A percentile compares a stretch with the other conserved stretches of the same genome.
Conservation (phyloP, 202 grass and related monocot genomes). For the Brachypodium distachyon region DNA sequence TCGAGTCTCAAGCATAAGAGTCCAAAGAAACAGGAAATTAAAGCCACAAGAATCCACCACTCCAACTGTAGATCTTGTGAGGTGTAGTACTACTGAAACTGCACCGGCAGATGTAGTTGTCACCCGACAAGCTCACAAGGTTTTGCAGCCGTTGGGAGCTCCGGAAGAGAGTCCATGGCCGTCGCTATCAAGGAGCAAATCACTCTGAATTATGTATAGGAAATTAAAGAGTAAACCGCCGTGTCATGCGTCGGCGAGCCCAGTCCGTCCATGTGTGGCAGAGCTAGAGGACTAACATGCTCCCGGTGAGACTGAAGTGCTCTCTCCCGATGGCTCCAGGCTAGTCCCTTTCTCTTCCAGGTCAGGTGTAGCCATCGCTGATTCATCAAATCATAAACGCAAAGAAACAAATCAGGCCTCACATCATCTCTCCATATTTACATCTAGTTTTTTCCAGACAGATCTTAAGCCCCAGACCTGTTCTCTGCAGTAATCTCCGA, state of each 20-base stretch:
- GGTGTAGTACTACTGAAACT: conserved; percentile 13
- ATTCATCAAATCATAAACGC: background rate
- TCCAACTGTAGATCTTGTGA: too few species aligned
- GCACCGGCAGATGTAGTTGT: conserved; percentile 37
- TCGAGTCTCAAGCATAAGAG: background rate
- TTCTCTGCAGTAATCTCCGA: background rate
- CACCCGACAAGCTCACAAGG: background rate
- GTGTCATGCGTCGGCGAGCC: conserved; percentile 7
- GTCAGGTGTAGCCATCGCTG: conserved; percentile 5
- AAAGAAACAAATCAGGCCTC: background rate
- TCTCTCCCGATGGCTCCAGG: conserved; percentile 5
- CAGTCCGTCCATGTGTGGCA: conserved; percentile 38
- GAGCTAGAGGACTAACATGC: conserved; percentile 17
- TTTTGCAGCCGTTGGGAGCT: conserved; percentile 18
- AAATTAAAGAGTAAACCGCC: conserved; percentile 1
- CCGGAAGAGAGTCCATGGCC: background rate
- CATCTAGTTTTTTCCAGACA: conserved; percentile 11
- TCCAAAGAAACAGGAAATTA: too few species aligned
- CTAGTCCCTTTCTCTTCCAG: conserved; percentile 11
- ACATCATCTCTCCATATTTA: background rate
- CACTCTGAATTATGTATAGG: background rate
- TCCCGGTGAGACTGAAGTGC: conserved; percentile 1
- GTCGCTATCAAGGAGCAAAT: conserved; percentile 13
- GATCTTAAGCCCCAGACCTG: background rate
- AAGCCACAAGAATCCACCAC: too few species aligned